A percentile compares a stretch with the other conserved stretches of the same genome.
phyloP scores from a whole-genome alignment of 2,329 filamentous ascomycete species.

The Cadophora gregata region DNA sequence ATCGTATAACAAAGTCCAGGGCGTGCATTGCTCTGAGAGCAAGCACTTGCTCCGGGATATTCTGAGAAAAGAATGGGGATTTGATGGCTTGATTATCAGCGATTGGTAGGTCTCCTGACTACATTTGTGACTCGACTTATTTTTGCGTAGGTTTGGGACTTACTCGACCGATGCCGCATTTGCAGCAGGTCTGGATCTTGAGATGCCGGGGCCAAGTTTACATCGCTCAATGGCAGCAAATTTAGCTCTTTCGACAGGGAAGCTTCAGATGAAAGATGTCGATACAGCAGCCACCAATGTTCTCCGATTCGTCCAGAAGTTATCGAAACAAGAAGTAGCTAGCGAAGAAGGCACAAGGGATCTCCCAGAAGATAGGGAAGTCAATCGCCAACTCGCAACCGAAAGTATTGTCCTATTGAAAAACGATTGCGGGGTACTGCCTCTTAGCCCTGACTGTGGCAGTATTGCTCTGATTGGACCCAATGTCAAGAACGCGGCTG shows the following conservation, averaged over 20 bases:
- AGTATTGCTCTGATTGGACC: conserved; percentile 58
- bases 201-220: conserved; percentile 47
- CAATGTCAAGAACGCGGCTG: conserved; percentile 51
- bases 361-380: conserved; percentile 39
- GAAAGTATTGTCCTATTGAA: conserved; percentile 68
- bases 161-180: conserved; percentile 37
- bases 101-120: conserved; percentile 44
- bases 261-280: conserved; percentile 11
- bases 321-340: conserved; percentile 10
- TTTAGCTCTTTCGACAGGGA: not conserved
- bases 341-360: conserved; percentile 5
- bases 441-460: conserved; percentile 49
- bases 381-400: conserved; percentile 59
- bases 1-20: conserved; percentile 53
- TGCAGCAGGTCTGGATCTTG: conserved; percentile 47
- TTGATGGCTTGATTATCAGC: conserved; percentile 52
- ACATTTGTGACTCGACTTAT: conserved; percentile 50
- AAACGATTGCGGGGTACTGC: conserved; percentile 62
- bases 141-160: conserved; percentile 30
- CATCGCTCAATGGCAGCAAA: conserved; percentile 29
- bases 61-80: conserved; percentile 51
- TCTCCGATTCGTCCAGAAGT: conserved; percentile 30
- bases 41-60: conserved; percentile 46
- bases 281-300: conserved; percentile 28
- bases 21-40: conserved; percentile 49